Base-by-base conservation (phyloP, 805 yeast genomes). In the Candida michaelii region DNA sequence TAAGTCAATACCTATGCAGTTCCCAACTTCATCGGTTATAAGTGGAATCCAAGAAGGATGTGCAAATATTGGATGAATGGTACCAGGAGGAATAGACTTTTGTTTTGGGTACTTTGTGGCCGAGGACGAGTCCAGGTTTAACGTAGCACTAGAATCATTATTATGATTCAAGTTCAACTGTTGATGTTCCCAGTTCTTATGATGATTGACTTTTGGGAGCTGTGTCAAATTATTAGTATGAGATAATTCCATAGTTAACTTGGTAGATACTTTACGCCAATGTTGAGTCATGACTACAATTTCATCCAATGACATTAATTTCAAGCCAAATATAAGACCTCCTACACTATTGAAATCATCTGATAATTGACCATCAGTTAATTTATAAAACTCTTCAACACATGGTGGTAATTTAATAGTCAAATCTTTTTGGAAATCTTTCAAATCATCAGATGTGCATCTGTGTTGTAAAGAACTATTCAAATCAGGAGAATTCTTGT, bases 361-460 rank as follows among this genome's bases (percentile, higher is more conserved):
- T 32, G 89, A 95, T 46, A 85, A 73, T 66, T 93, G 99, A 40
- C 99, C 99, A 57, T 93, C 98, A 51, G 93, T 96, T 30, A 85
- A 65, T 54, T 81, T 77, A 56, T 77, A 78, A 34, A 91, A 85
- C 32, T 89, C 95, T 40, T 85, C 73, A 6, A 93, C 88, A 43
- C 91, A 87, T 2, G 80, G 69, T 1, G 99, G 99, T 34, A 93
- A 73, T 36, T 73, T 69, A 39, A 88, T 69, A 34, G 78, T 81
- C 56, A 89, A 69, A 60, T 91, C 97, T 52, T 78, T 77, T 66
- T 93, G 97, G 23, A 93, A 83, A 52, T 85, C 91, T 48, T 74
- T 73, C 43, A 91, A 71, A 59, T 93, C 99, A 44, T 83, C 77
- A 30, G 75, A 73, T 0, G 97, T 88, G 48, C 89, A 93, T 21